phyloP scores from a whole-genome alignment of 352 stramenopile genomes.

The Phytophthora litchii region DNA sequence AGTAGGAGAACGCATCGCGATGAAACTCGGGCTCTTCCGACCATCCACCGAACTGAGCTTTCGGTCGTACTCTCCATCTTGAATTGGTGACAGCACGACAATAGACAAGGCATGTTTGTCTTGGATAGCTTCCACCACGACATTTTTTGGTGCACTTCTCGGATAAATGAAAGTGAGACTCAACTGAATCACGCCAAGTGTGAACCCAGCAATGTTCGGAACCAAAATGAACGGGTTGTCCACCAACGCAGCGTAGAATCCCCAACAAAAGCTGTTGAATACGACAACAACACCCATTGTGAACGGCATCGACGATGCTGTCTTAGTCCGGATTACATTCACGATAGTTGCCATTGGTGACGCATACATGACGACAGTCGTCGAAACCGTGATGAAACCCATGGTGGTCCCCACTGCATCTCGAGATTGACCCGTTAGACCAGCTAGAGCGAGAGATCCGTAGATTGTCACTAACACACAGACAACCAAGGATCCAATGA shows the following conservation, averaged over 20 bases:
- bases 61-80: slow-evolving; percentile 21
- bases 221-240: slow-evolving; percentile 42
- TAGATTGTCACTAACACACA: slow-evolving; percentile 38
- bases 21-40: slow-evolving; percentile 15
- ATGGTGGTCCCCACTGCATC: slow-evolving; percentile 28
- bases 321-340: slow-evolving; percentile 46
- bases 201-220: slow-evolving; percentile 36
- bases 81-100: slow-evolving; percentile 23
- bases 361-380: slow-evolving; percentile 47
- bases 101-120: slow-evolving; percentile 17
- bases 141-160: slow-evolving; percentile 31
- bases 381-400: slow-evolving; percentile 43
- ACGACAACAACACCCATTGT: slow-evolving; percentile 49
- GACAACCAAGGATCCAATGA: slow-evolving; percentile 28
- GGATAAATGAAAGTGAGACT: slow-evolving; percentile 51
- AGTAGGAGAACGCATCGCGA: slow-evolving; percentile 22
- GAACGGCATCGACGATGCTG: slow-evolving; percentile 48
- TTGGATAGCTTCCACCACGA: slow-evolving; percentile 1
- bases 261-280: slow-evolving; percentile 56
- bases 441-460: slow-evolving; percentile 27
- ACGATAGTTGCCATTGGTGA: slow-evolving; percentile 51
- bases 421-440: slow-evolving; percentile 29
- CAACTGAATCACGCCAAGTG: slow-evolving; percentile 39
- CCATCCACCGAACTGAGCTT: slow-evolving; percentile 9
- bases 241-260: slow-evolving; percentile 43